Conservation (phyloP, 2,329 filamentous ascomycete species). For the Cladosporium phlei region DNA sequence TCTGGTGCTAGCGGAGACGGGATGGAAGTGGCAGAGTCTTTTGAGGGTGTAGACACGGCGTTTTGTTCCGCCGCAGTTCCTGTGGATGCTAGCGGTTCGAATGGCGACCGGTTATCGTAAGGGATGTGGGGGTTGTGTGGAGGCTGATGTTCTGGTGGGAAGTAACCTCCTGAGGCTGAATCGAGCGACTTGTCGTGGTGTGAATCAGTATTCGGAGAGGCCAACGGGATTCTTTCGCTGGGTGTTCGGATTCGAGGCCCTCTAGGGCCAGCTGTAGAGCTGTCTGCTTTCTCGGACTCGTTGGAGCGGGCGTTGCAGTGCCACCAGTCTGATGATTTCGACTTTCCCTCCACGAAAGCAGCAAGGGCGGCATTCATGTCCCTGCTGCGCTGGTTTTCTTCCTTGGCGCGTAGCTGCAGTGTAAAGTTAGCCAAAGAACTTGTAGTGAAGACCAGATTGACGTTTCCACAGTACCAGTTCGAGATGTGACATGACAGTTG, state of each 20-base stretch:
- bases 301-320: not conserved
- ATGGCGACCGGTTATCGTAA: no score
- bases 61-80: no score
- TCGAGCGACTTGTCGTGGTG: no score
- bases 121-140: no score
- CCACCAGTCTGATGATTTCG: slow-evolving; percentile 8
- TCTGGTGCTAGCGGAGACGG: not conserved
- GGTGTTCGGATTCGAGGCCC: not conserved
- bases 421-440: not conserved
- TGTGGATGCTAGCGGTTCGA: no score
- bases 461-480: slow-evolving; percentile 41
- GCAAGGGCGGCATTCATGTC: slow-evolving; percentile 53
- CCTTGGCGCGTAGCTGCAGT: slow-evolving; percentile 38
- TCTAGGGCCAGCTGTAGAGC: not conserved
- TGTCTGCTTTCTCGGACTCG: no score
- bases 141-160: no score
- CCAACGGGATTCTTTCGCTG: not conserved
- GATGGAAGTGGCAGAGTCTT: slow-evolving; percentile 17
- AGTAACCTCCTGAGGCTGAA: no score
- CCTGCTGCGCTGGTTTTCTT: slow-evolving; percentile 50
- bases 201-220: no score
- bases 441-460: not conserved
- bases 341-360: slow-evolving; percentile 35
- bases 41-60: no score
- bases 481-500: slow-evolving; percentile 58